Evolutionary conservation across 768 basidiomycete species (phyloP).

Genomic region (Naganishia vaughanmartiniae): DNA sequence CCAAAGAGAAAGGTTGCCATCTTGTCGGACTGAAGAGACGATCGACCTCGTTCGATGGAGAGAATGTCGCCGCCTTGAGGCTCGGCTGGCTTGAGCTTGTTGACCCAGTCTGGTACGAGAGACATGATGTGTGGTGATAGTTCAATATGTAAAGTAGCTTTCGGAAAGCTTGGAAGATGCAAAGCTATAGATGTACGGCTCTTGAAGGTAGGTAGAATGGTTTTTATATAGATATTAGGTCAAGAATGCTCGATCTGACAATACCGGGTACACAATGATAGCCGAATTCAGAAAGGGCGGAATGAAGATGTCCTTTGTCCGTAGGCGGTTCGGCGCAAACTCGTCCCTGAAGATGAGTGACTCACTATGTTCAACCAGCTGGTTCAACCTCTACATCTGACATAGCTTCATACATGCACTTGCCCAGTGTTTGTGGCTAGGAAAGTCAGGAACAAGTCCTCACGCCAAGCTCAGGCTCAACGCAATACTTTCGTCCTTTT

Average conservation of each 20-base stretch:
- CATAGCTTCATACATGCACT: too few species aligned
- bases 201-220: neutral
- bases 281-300: neutral
- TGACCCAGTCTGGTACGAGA: slow-evolving; percentile 26
- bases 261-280: slow-evolving; percentile 1
- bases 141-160: neutral
- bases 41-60: slow-evolving; percentile 22
- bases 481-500: too few species aligned
- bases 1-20: slow-evolving; percentile 23
- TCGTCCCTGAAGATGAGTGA: too few species aligned
- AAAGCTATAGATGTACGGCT: neutral
- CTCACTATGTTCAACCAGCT: too few species aligned
- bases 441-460: too few species aligned
- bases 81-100: slow-evolving; percentile 26
- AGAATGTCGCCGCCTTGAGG: slow-evolving; percentile 22
- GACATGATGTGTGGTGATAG: slow-evolving; percentile 7
- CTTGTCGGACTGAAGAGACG: slow-evolving; percentile 5
- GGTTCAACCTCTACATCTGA: too few species aligned
- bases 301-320: too few species aligned
- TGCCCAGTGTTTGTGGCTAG: too few species aligned
- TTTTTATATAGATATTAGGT: neutral
- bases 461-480: too few species aligned
- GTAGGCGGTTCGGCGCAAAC: too few species aligned
- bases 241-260: neutral
- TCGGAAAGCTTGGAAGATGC: neutral